Conservation (phyloP, 1,139 yeast genomes). For the Meyerozyma elateridarum region DNA sequence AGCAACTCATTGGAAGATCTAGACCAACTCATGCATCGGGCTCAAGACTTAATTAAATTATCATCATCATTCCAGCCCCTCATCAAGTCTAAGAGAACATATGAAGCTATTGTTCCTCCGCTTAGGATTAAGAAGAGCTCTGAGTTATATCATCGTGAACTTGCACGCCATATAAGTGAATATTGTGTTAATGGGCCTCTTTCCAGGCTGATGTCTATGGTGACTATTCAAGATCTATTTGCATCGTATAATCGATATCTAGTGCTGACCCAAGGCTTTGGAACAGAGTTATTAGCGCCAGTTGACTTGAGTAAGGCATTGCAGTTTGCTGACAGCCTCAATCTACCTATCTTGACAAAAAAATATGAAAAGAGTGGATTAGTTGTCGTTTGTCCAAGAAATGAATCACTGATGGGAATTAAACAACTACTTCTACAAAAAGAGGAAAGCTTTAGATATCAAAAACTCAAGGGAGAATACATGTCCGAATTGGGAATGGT, state of each 20-base stretch:
- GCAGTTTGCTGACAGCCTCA: slow-evolving; percentile 25
- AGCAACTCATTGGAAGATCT: slow-evolving; percentile 72
- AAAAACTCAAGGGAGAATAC: slow-evolving; percentile 21
- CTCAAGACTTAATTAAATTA: slow-evolving; percentile 64
- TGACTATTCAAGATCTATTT: slow-evolving; percentile 39
- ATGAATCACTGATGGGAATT: slow-evolving; percentile 17
- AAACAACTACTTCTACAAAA: slow-evolving; percentile 18
- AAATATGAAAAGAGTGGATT: slow-evolving; percentile 34
- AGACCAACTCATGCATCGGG: slow-evolving; percentile 71
- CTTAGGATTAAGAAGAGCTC: slow-evolving; percentile 28
- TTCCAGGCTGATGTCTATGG: slow-evolving; percentile 32
- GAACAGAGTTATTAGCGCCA: slow-evolving; percentile 30
- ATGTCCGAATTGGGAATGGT: slow-evolving; percentile 17
- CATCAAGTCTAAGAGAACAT: slow-evolving; percentile 15
- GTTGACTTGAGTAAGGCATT: slow-evolving; percentile 30
- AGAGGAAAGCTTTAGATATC: slow-evolving; percentile 23
- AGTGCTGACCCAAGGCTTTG: slow-evolving; percentile 37
- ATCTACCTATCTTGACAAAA: slow-evolving; percentile 29
- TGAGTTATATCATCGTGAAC: slow-evolving; percentile 31
- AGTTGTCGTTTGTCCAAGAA: slow-evolving; percentile 26
- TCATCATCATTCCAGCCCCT: slow-evolving; percentile 43
- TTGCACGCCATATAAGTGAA: slow-evolving; percentile 49
- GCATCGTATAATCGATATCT: slow-evolving; percentile 40
- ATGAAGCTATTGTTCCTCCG: slow-evolving; percentile 21
- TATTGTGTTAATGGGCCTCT: slow-evolving; percentile 36